phyloP scores from a whole-genome alignment of 495 filamentous ascomycete species.

The Penicillium goetzii region DNA sequence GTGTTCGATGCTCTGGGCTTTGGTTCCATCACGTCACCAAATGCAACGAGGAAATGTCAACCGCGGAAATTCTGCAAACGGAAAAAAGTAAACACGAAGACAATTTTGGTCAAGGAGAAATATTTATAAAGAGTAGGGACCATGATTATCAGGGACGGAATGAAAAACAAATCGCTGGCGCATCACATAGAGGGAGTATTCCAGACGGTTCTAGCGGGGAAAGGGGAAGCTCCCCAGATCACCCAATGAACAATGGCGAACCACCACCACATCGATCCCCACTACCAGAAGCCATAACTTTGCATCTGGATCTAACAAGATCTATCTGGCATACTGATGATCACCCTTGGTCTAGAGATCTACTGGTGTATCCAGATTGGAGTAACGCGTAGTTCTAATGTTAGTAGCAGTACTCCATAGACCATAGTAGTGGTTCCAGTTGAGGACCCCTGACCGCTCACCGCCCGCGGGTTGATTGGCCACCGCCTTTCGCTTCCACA shows the following conservation, averaged over 20 bases:
- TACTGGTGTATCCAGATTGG: background rate
- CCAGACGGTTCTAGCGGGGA: slow-evolving; percentile 36
- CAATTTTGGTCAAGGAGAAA: no score
- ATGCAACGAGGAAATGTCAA: slow-evolving; percentile 1
- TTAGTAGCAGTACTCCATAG: background rate
- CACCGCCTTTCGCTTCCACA: slow-evolving; percentile 44
- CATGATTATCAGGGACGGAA: background rate
- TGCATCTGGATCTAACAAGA: background rate
- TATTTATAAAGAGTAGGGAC: background rate
- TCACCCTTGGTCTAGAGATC: no score
- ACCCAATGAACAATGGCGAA: background rate
- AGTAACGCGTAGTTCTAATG: background rate
- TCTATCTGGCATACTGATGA: background rate
- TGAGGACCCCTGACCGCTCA: slow-evolving; percentile 31
- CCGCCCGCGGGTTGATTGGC: slow-evolving; percentile 48
- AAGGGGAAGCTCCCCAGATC: slow-evolving; percentile 11
- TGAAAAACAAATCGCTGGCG: slow-evolving; percentile 3
- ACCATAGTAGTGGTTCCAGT: background rate
- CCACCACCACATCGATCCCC: slow-evolving; percentile 8
- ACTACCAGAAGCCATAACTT: background rate
- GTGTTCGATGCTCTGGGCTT: background rate
- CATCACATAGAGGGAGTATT: slow-evolving; percentile 21
- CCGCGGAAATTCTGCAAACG: slow-evolving; percentile 3
- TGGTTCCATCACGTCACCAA: slow-evolving; percentile 20
- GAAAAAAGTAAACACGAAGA: slow-evolving; percentile 6